Evolutionary conservation across 441 rosid species (phyloP).

Genomic region (Corymbia calophylla): DNA sequence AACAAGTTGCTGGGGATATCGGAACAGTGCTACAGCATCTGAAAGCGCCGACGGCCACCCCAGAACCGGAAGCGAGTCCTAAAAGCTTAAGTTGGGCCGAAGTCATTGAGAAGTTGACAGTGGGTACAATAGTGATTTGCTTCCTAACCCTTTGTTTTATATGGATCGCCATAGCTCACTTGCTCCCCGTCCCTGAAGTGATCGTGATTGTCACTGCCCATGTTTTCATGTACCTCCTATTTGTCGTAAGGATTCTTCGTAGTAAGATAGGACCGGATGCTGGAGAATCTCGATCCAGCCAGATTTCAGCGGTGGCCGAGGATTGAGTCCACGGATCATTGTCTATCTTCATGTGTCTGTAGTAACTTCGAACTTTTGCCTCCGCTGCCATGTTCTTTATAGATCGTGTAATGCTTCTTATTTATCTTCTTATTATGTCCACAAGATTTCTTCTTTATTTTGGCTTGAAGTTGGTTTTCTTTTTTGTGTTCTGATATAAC

Average conservation of each 20-base stretch:
- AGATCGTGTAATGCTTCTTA: neutral
- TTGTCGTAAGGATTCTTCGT: fast-evolving
- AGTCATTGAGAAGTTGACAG: neutral
- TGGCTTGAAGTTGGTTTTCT: neutral
- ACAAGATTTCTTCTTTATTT: neutral
- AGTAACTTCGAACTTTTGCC: neutral
- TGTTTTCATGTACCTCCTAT: fast-evolving
- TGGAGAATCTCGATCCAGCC: neutral
- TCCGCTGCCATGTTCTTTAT: neutral
- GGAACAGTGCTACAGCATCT: neutral
- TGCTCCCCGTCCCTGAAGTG: fast-evolving
- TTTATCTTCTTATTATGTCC: neutral
- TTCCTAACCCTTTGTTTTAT: fast-evolving
- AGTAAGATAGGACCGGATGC: fast-evolving
- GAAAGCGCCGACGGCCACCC: neutral
- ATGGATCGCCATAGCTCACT: fast-evolving
- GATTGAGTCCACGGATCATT: neutral
- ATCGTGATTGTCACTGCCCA: fast-evolving
- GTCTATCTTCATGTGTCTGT: neutral
- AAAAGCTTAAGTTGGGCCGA: fast-evolving
- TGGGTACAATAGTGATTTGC: fast-evolving
- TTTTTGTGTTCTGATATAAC: fast-evolving
- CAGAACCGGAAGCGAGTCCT: neutral
- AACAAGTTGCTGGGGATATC: neutral
- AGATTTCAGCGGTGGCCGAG: neutral